Percentiles rank a stretch among this genome's conserved stretches.
These are phyloP conservation scores for Boletellus dicymbophilus DNA, from an alignment of 1,284 basidiomycete genomes.

Conservation along the genomic window DNA sequence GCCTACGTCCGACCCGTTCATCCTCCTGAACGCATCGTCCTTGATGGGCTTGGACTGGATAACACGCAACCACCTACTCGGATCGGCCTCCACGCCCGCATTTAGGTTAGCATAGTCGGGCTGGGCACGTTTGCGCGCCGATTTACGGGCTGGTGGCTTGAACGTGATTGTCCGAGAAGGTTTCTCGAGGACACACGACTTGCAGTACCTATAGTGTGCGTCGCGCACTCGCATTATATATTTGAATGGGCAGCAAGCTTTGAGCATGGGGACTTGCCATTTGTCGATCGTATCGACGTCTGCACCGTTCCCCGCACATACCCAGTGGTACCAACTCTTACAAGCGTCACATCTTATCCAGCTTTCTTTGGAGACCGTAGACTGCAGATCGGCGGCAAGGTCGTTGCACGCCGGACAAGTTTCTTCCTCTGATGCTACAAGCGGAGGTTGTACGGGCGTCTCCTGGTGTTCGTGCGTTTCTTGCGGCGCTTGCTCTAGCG, in stretches of 20 bases:
- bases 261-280: constrained; percentile 46
- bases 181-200: constrained; percentile 58
- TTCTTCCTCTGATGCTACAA: constrained; percentile 32
- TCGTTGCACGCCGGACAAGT: constrained; percentile 46
- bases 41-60: constrained; percentile 66
- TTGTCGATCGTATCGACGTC: constrained; percentile 64
- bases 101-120: constrained; percentile 78
- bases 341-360: constrained; percentile 80
- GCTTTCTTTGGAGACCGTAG: constrained; percentile 51
- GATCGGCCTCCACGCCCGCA: constrained; percentile 60
- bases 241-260: constrained; percentile 1
- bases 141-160: constrained; percentile 78
- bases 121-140: constrained; percentile 66
- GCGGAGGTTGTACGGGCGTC: constrained; percentile 12
- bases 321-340: constrained; percentile 82
- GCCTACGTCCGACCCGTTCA: constrained; percentile 66
- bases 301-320: constrained; percentile 67
- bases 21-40: constrained; percentile 61
- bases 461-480: constrained; percentile 21
- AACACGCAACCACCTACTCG: constrained; percentile 66
- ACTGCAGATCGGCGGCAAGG: constrained; percentile 24
- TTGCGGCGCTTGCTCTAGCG: constrained; percentile 24
- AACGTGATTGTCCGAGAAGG: constrained; percentile 65
- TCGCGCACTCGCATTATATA: constrained; percentile 14
- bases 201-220: constrained; percentile 62